These are phyloP conservation scores for Ophiostoma perfectum DNA, from an alignment of 2,329 filamentous ascomycete genomes.

Conservation along the genomic window DNA sequence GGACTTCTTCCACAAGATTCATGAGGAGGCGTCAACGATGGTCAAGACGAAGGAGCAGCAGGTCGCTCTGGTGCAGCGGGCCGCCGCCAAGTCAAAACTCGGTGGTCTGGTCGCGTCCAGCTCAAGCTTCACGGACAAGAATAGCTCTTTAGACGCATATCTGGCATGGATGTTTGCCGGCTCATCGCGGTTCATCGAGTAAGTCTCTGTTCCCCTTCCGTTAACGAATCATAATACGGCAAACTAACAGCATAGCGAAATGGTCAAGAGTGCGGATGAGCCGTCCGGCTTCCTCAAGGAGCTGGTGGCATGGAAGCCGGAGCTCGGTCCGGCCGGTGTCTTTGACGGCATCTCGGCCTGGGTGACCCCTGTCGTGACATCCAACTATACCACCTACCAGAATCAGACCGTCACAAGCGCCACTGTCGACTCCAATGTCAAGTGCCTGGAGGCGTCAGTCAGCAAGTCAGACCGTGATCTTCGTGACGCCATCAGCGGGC, in stretches of 20 bases:
- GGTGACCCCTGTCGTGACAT: background rate
- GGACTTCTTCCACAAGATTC: slow-evolving; percentile 30
- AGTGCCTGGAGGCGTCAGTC: slow-evolving; percentile 17
- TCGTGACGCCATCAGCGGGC: slow-evolving; percentile 16
- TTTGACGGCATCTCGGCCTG: background rate
- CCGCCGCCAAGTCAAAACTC: background rate
- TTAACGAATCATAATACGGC: too few relatives aligned
- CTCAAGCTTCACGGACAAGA: background rate
- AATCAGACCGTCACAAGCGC: slow-evolving; percentile 15
- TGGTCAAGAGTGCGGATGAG: slow-evolving; percentile 20
- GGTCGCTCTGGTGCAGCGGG: background rate
- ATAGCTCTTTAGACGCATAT: slow-evolving; percentile 13
- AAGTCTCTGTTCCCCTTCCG: too few relatives aligned
- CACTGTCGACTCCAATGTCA: slow-evolving; percentile 17
- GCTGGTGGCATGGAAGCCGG: slow-evolving; percentile 21
- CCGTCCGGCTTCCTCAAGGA: slow-evolving; percentile 17
- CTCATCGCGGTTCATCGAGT: slow-evolving; percentile 22
- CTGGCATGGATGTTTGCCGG: slow-evolving; percentile 26
- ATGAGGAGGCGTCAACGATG: slow-evolving; percentile 21
- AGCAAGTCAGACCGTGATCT: background rate
- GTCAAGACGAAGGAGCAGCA: slow-evolving; percentile 15
- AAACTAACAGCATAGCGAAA: slow-evolving; percentile 8
- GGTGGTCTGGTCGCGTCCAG: too few relatives aligned
- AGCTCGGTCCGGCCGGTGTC: background rate
- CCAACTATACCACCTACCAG: slow-evolving; percentile 15